Conservation (phyloP, 805 yeast species). For the Candida pseudofarinosa region DNA sequence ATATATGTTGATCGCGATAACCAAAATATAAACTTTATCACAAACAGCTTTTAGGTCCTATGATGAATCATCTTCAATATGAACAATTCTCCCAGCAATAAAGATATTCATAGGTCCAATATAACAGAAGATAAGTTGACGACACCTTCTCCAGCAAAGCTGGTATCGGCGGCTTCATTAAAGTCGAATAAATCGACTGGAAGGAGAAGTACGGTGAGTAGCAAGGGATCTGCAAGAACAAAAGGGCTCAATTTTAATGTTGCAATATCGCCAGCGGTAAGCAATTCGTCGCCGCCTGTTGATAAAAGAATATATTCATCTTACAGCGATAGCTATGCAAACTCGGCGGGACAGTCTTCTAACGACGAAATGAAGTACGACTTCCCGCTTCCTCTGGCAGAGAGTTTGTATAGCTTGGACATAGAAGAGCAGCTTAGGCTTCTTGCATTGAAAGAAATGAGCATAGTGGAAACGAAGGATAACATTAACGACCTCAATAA, state of each 20-base stretch:
- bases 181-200: conserved; percentile 3
- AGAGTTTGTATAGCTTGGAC: conserved; percentile 27
- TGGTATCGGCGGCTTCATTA: conserved; percentile 7
- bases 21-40: not conserved
- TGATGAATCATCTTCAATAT: not conserved
- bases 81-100: not conserved
- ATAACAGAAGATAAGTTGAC: conserved; percentile 1
- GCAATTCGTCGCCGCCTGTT: not conserved
- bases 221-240: conserved; percentile 10
- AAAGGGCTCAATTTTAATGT: conserved; percentile 32
- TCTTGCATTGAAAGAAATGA: conserved; percentile 67
- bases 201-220: conserved; percentile 1
- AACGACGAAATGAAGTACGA: conserved; percentile 21
- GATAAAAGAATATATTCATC: not conserved
- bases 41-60: not conserved
- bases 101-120: not conserved
- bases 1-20: not conserved
- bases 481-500: conserved; percentile 41
- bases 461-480: conserved; percentile 59
- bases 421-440: conserved; percentile 54
- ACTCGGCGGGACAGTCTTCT: conserved; percentile 1
- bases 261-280: conserved; percentile 23
- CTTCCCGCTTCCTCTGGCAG: conserved; percentile 28
- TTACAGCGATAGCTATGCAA: not conserved
- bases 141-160: conserved; percentile 8